These are phyloP conservation scores for Plasmodium fragile DNA, from an alignment of 169 alveolate genomes.

Conservation along the genomic window DNA sequence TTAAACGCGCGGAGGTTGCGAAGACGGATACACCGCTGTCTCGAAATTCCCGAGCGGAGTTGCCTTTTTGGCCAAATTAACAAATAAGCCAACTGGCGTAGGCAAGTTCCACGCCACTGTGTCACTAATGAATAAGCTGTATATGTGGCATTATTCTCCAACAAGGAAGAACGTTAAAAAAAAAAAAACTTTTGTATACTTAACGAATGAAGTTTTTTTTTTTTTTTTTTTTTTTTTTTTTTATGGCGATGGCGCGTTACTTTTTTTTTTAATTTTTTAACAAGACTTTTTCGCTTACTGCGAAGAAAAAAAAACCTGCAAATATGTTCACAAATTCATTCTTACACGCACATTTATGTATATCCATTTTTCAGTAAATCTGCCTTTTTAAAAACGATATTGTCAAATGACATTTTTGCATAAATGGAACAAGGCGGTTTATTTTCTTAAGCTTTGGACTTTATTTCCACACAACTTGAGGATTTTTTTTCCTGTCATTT, in stretches of 20 bases:
- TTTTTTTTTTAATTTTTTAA: too few relatives aligned
- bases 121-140: neutral
- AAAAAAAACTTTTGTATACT: neutral
- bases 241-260: neutral
- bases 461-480: constrained; percentile 1
- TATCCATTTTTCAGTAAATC: neutral
- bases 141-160: neutral
- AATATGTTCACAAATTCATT: neutral
- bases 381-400: neutral
- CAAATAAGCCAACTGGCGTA: neutral
- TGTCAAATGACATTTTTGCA: neutral
- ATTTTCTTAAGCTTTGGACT: neutral
- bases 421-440: neutral
- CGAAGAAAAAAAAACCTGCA: neutral
- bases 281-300: neutral
- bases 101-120: neutral
- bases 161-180: neutral
- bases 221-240: neutral
- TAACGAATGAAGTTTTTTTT: neutral
- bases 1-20: neutral
- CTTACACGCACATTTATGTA: neutral
- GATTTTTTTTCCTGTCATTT: constrained; percentile 2
- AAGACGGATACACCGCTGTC: neutral
- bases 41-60: neutral
- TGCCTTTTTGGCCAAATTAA: neutral